A percentile compares a stretch with the other conserved stretches of the same genome.
phyloP scores from a whole-genome alignment of 306 rosid genomes.

The Vicia sativa region DNA sequence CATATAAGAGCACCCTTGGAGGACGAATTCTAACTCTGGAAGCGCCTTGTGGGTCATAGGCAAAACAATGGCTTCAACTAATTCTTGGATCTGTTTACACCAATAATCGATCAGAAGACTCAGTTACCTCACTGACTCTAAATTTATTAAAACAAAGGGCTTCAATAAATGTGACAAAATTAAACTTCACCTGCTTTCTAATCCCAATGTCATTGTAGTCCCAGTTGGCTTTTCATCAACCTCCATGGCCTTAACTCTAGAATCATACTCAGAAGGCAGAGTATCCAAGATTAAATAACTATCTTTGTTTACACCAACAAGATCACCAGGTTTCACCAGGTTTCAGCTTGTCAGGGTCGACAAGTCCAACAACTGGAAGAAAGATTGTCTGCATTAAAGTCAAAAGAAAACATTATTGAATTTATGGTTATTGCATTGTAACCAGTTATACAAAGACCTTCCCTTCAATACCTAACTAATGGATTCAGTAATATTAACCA shows the following conservation, averaged over 20 bases:
- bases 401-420: constrained; percentile 22
- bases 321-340: no score
- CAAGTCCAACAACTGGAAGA: constrained; percentile 96
- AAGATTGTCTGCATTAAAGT: constrained; percentile 74
- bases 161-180: neutral
- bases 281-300: no score
- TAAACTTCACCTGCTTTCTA: constrained; percentile 77
- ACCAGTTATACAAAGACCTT: neutral
- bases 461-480: no score
- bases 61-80: constrained; percentile 94
- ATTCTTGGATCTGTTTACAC: constrained; percentile 76
- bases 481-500: neutral
- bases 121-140: no score
- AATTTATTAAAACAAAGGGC: neutral
- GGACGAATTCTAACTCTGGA: constrained; percentile 90
- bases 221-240: constrained; percentile 95
- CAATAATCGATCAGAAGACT: constrained; percentile 17
- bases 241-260: no score
- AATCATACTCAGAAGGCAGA: no score
- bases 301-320: no score
- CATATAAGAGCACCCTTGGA: constrained; percentile 93
- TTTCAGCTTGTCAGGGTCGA: constrained; percentile 83
- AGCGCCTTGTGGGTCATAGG: constrained; percentile 93
- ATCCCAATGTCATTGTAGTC: constrained; percentile 92
- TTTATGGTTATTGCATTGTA: neutral